Percentiles rank a stretch among this genome's conserved stretches.
Conservation (phyloP, 208 protist species). For the Vickermania ingenoplastis region DNA sequence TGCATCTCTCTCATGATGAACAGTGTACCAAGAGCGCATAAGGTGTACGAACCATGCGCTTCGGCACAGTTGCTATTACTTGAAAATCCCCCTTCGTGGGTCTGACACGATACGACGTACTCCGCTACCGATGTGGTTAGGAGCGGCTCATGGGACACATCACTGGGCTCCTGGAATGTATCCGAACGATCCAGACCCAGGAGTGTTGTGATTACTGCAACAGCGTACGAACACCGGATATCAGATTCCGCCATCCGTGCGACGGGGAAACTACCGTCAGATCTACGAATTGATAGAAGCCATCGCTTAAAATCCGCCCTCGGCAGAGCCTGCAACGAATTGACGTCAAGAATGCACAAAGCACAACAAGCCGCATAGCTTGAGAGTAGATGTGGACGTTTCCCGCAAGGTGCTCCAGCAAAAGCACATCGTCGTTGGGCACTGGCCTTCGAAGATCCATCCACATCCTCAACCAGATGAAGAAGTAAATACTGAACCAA, state of each 20-base stretch:
- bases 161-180: conserved; percentile 16
- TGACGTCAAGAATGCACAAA: conserved; percentile 47
- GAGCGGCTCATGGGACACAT: conserved; percentile 24
- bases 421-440: conserved; percentile 18
- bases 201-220: conserved; percentile 49
- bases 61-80: conserved; percentile 46
- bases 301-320: conserved; percentile 78
- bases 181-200: conserved; percentile 49
- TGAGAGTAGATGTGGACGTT: conserved; percentile 71
- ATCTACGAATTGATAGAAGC: conserved; percentile 59
- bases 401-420: conserved; percentile 54
- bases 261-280: conserved; percentile 74
- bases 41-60: conserved; percentile 91
- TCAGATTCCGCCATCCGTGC: conserved; percentile 81
- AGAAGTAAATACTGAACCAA: conserved; percentile 38
- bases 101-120: conserved; percentile 80
- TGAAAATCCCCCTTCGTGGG: conserved; percentile 88
- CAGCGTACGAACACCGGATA: conserved; percentile 84
- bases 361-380: conserved; percentile 79
- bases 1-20: conserved; percentile 50
- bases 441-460: conserved; percentile 13
- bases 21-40: conserved; percentile 76
- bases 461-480: conserved; percentile 31
- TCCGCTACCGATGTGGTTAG: conserved; percentile 32
- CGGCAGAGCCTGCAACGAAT: conserved; percentile 33